phyloP scores from a whole-genome alignment of 208 protist genomes.

The Entamoeba moshkovskii region DNA sequence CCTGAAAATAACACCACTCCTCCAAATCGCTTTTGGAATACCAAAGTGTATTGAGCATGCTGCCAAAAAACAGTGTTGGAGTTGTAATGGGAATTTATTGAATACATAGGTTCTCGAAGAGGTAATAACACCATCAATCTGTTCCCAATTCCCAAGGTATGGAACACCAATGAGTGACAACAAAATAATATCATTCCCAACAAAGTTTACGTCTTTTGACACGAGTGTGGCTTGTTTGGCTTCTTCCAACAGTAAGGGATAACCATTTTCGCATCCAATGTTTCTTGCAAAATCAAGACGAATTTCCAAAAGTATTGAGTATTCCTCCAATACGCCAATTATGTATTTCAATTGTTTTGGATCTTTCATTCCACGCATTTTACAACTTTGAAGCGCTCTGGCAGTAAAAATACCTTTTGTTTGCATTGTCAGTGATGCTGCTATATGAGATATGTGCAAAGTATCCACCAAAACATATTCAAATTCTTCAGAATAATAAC shows the following conservation, averaged over 20 bases:
- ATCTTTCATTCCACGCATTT: neutral
- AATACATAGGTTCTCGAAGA: neutral
- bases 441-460: neutral
- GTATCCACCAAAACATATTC: neutral
- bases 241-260: neutral
- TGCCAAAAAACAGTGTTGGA: neutral
- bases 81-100: neutral
- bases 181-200: neutral
- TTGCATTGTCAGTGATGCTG: neutral
- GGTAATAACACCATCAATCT: neutral
- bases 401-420: neutral
- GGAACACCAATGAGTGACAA: neutral
- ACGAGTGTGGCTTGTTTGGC: neutral
- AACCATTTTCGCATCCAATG: neutral
- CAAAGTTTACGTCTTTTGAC: neutral
- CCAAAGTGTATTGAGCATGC: neutral
- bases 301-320: neutral
- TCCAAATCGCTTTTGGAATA: neutral
- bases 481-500: neutral
- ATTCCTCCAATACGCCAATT: neutral
- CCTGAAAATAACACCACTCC: neutral
- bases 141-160: neutral
- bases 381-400: neutral
- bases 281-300: neutral
- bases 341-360: neutral